Percentiles rank a stretch among this genome's conserved stretches.
phyloP scores from a whole-genome alignment of 148 eudicot species.

The Oxyria digyna region DNA sequence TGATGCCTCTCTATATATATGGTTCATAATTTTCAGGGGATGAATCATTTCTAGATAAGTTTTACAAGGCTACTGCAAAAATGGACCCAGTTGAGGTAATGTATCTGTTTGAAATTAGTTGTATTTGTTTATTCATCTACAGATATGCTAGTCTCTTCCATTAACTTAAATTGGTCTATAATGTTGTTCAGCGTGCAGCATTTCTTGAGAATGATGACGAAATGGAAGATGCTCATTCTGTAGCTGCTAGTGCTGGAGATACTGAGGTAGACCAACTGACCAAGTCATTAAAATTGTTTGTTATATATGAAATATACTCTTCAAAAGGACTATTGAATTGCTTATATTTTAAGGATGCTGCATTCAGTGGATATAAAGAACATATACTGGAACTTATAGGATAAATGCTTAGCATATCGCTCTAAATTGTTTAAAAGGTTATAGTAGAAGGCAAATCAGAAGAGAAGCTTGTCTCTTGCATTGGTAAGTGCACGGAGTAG shows the following conservation, averaged over 20 bases:
- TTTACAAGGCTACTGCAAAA: slow-evolving; percentile 69
- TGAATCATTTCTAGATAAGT: slow-evolving; percentile 72
- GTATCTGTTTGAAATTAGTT: slow-evolving; percentile 4
- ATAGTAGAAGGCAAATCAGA: background rate
- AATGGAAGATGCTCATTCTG: slow-evolving; percentile 95
- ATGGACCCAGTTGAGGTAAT: slow-evolving; percentile 67
- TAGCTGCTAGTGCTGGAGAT: slow-evolving; percentile 90
- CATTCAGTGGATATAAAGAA: background rate
- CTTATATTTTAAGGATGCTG: background rate
- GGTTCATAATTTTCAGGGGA: slow-evolving; percentile 34
- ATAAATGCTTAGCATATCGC: background rate
- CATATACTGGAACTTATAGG: background rate
- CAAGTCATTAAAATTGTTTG: background rate
- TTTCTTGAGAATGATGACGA: slow-evolving; percentile 82
- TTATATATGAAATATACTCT: background rate
- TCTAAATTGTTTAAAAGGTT: background rate
- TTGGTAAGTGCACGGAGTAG: background rate
- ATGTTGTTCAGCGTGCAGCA: slow-evolving; percentile 59
- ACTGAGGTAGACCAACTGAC: slow-evolving; percentile 43
- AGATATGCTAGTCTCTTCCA: background rate
- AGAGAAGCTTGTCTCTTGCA: background rate
- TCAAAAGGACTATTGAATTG: background rate
- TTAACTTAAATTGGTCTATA: background rate
- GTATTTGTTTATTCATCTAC: background rate
- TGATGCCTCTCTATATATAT: background rate